Conservation (phyloP, 1,139 yeast species). For the Arxiozyma telluris region DNA sequence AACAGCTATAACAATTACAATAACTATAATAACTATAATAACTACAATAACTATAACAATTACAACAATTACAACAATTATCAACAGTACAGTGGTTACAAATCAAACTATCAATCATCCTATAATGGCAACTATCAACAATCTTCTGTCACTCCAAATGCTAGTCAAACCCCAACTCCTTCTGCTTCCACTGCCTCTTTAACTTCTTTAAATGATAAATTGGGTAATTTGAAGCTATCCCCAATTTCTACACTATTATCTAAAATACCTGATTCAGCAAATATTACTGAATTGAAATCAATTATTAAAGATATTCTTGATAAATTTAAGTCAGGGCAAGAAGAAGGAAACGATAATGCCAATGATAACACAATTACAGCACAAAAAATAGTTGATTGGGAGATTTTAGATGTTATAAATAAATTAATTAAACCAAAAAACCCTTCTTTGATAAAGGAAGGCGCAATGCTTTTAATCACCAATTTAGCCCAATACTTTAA, state of each 20-base stretch:
- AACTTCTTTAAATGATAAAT: constrained; percentile 59
- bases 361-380: constrained; percentile 39
- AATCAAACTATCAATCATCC: not conserved
- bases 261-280: constrained; percentile 47
- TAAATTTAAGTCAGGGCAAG: constrained; percentile 24
- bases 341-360: constrained; percentile 9
- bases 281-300: constrained; percentile 56
- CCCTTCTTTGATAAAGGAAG: constrained; percentile 65
- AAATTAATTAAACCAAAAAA: constrained; percentile 68
- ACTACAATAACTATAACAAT: not conserved
- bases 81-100: constrained; percentile 7
- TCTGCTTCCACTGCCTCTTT: constrained; percentile 49
- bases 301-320: constrained; percentile 52
- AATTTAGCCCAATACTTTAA: constrained; percentile 59
- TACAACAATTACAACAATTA: constrained; percentile 7
- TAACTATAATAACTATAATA: constrained; percentile 5
- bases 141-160: constrained; percentile 23
- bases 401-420: constrained; percentile 49
- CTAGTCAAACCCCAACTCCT: constrained; percentile 28
- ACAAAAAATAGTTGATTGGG: constrained; percentile 49
- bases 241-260: constrained; percentile 59
- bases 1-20: not conserved
- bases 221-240: constrained; percentile 55
- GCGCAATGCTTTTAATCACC: constrained; percentile 59
- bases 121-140: constrained; percentile 14